Conservation (phyloP, 257 asterid species). For the Osmanthus fragrans region DNA sequence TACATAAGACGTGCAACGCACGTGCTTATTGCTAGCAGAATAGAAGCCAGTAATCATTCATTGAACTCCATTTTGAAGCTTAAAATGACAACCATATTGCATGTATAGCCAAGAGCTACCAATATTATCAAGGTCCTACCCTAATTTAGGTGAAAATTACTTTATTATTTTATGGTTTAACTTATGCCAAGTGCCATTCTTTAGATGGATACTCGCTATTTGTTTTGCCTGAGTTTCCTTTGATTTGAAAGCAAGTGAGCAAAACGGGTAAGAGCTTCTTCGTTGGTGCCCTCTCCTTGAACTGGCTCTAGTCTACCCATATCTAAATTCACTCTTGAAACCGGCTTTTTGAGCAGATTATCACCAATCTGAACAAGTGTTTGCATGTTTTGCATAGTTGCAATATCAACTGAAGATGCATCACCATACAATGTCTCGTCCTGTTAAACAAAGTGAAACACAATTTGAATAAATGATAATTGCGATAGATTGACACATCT, state of each 20-base stretch:
- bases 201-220: background rate
- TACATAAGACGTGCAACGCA: too few species aligned
- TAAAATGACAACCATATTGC: background rate
- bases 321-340: slow-evolving; percentile 46
- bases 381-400: slow-evolving; percentile 31
- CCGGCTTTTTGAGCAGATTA: slow-evolving; percentile 30
- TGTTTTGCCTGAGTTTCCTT: slow-evolving; percentile 22
- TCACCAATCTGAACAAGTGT: slow-evolving; percentile 34
- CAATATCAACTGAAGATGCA: slow-evolving; percentile 37
- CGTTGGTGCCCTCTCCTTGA: slow-evolving; percentile 49
- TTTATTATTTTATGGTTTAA: too few species aligned
- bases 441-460: slow-evolving; percentile 8
- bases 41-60: background rate
- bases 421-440: slow-evolving; percentile 40
- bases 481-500: background rate
- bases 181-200: background rate
- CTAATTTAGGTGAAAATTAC: background rate
- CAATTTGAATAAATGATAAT: background rate
- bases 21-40: too few species aligned
- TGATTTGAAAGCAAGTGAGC: slow-evolving; percentile 41
- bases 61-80: background rate
- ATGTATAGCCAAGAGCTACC: background rate
- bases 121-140: background rate
- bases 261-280: slow-evolving; percentile 47
- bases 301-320: slow-evolving; percentile 40